Evolutionary conservation across 805 yeast species (phyloP).

Genomic region (Saccharomycopsis lassenensis): DNA sequence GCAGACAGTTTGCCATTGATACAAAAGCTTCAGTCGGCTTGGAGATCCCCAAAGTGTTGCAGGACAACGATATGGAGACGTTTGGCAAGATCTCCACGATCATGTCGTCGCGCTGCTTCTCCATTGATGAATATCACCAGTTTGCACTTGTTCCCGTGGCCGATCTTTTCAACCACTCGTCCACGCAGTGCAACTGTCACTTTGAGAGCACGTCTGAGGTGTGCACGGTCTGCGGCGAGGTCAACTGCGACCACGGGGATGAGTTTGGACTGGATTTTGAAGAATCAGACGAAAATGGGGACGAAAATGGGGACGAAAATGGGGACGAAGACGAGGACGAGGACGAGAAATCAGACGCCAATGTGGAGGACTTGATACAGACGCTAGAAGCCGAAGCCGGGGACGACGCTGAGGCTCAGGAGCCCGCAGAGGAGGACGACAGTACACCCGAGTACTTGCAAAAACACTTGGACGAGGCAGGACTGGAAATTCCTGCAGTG

Average conservation of each 20-base stretch:
- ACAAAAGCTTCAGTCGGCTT: slow-evolving; percentile 15
- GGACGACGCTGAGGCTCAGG: slow-evolving; percentile 18
- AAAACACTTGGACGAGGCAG: slow-evolving; percentile 17
- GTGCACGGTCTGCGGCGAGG: slow-evolving; percentile 39
- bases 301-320: slow-evolving; percentile 18
- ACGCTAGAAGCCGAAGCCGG: slow-evolving; percentile 18
- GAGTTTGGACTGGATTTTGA: slow-evolving; percentile 20
- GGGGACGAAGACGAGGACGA: slow-evolving; percentile 13
- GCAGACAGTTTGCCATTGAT: slow-evolving; percentile 24
- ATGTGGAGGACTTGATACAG: too few relatives aligned
- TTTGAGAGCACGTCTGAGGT: slow-evolving; percentile 28
- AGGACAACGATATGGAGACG: slow-evolving; percentile 1
- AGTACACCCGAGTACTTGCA: slow-evolving; percentile 13
- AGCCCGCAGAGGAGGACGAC: slow-evolving; percentile 19
- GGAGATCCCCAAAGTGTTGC: slow-evolving; percentile 10
- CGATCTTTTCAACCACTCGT: slow-evolving; percentile 70
- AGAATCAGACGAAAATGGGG: slow-evolving; percentile 8
- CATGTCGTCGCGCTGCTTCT: slow-evolving; percentile 48
- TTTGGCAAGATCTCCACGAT: slow-evolving; percentile 13
- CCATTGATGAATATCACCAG: slow-evolving; percentile 57
- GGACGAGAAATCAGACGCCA: neutral
- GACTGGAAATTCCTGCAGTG: slow-evolving; percentile 28
- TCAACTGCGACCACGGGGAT: slow-evolving; percentile 30
- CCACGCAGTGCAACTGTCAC: slow-evolving; percentile 5
- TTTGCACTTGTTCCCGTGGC: slow-evolving; percentile 84